phyloP scores from a whole-genome alignment of 208 protist species.

The Leishmania aethiopica region DNA sequence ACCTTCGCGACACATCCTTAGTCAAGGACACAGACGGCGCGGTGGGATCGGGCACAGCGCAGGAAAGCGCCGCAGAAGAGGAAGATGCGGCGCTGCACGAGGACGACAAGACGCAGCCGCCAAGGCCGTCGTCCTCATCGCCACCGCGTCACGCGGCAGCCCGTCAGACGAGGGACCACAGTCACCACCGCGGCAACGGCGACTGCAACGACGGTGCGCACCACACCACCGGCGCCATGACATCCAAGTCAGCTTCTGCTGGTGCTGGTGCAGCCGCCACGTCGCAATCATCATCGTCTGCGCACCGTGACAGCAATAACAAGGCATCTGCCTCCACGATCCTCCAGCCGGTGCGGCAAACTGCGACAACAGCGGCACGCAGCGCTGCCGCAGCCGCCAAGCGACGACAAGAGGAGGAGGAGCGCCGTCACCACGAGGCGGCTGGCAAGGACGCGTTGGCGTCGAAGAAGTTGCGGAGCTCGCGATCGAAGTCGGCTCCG shows the following conservation, averaged over 20 bases:
- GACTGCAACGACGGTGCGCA: background rate
- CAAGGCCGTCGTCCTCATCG: background rate
- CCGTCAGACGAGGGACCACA: background rate
- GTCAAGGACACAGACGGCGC: background rate
- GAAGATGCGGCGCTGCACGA: background rate
- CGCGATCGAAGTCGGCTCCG: background rate
- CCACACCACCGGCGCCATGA: background rate
- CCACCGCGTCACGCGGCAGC: background rate
- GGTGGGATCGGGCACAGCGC: background rate
- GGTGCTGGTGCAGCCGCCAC: background rate
- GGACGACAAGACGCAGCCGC: background rate
- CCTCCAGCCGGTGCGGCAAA: slow-evolving; percentile 14
- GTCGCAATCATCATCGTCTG: slow-evolving; percentile 1
- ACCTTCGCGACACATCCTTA: background rate
- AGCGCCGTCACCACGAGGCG: background rate
- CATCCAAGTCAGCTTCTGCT: background rate
- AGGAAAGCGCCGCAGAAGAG: background rate
- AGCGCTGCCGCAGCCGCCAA: slow-evolving; percentile 6
- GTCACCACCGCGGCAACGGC: background rate
- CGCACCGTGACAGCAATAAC: background rate
- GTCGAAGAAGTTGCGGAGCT: background rate
- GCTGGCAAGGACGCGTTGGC: background rate
- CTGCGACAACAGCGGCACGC: slow-evolving; percentile 8
- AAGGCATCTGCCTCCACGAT: background rate
- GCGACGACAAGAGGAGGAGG: slow-evolving; percentile 8